phyloP scores from a whole-genome alignment of 2,329 filamentous ascomycete genomes.

The Trichoderma pleuroti region DNA sequence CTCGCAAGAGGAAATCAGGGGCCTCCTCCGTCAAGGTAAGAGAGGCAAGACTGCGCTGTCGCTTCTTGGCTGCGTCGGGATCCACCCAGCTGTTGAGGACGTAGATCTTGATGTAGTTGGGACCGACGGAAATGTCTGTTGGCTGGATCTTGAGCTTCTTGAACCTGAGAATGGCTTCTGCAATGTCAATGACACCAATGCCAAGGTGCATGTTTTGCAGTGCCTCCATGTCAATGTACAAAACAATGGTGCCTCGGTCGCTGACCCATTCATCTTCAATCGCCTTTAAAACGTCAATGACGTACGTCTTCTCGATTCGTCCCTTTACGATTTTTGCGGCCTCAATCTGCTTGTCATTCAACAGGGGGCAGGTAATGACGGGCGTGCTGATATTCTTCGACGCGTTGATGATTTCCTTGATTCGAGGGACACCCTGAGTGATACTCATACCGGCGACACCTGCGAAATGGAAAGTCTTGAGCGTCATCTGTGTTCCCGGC shows the following conservation, averaged over 20 bases:
- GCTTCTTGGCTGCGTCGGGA: slow-evolving; percentile 40
- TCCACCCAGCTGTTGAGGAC: slow-evolving; percentile 48
- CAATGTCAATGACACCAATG: slow-evolving; percentile 69
- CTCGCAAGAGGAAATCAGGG: slow-evolving; percentile 62
- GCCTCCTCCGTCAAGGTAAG: slow-evolving; percentile 44
- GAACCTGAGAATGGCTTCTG: slow-evolving; percentile 70
- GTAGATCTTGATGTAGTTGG: slow-evolving; percentile 67
- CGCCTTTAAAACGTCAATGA: slow-evolving; percentile 75
- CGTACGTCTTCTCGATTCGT: slow-evolving; percentile 89
- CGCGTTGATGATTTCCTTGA: slow-evolving; percentile 99
- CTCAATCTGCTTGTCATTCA: slow-evolving; percentile 69
- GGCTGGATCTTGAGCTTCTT: slow-evolving; percentile 76
- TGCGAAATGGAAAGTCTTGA: slow-evolving; percentile 99
- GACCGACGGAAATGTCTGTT: slow-evolving; percentile 59
- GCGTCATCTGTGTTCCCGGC: slow-evolving; percentile 96
- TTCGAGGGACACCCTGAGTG: slow-evolving; percentile 97
- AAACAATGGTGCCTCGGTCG: slow-evolving; percentile 69
- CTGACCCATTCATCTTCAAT: slow-evolving; percentile 88
- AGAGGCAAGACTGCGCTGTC: slow-evolving; percentile 34
- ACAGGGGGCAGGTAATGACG: slow-evolving; percentile 81
- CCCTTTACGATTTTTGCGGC: slow-evolving; percentile 90
- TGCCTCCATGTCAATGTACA: slow-evolving; percentile 76
- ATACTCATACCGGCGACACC: slow-evolving; percentile 99
- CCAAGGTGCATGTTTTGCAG: slow-evolving; percentile 80
- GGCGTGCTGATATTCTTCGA: slow-evolving; percentile 92